Percentiles rank a stretch among this genome's conserved stretches.
phyloP scores from a whole-genome alignment of 2,329 filamentous ascomycete genomes.

The Huntiella savannae region DNA sequence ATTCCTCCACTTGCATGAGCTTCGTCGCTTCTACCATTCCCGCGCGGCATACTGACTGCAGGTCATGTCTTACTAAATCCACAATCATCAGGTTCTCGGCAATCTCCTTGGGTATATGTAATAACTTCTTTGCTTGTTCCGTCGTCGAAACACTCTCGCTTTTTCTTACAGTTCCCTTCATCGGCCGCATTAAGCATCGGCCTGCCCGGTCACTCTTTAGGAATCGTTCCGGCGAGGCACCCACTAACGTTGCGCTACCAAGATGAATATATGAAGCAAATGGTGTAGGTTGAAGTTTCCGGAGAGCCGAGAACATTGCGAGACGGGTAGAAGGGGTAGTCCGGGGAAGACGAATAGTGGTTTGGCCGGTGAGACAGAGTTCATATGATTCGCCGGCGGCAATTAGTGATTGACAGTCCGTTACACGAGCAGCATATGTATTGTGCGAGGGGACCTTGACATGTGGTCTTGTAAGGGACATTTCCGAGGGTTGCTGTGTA shows the following conservation, averaged over 20 bases:
- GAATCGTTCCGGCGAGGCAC: conserved; percentile 79
- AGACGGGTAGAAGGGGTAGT: conserved; percentile 29
- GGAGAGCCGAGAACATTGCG: conserved; percentile 53
- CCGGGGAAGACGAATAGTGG: conserved; percentile 32
- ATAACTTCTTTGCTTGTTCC: conserved; percentile 50
- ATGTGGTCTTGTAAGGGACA: not conserved
- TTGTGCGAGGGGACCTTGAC: conserved; percentile 23
- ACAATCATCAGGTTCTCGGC: conserved; percentile 98
- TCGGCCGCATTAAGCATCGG: conserved; percentile 64
- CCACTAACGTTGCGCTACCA: conserved; percentile 49
- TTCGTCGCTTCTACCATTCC: conserved; percentile 56
- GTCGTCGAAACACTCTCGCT: conserved; percentile 43
- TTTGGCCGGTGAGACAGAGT: conserved; percentile 63
- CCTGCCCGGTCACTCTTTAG: conserved; percentile 38
- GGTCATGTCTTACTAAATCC: conserved; percentile 82
- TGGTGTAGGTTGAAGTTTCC: conserved; percentile 56
- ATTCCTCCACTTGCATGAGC: conserved; percentile 75
- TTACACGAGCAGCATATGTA: conserved; percentile 48
- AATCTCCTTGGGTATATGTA: conserved; percentile 71
- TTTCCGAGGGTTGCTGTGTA: not conserved
- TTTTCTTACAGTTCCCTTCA: conserved; percentile 93
- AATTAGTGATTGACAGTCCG: conserved; percentile 49
- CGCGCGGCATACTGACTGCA: conserved; percentile 66
- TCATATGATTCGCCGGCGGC: conserved; percentile 69
- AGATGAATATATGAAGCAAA: conserved; percentile 71